A percentile compares a stretch with the other conserved stretches of the same genome.
These are phyloP conservation scores for Cladosporium sp. DNA, from an alignment of 2,329 filamentous ascomycete genomes.

Conservation along the genomic window DNA sequence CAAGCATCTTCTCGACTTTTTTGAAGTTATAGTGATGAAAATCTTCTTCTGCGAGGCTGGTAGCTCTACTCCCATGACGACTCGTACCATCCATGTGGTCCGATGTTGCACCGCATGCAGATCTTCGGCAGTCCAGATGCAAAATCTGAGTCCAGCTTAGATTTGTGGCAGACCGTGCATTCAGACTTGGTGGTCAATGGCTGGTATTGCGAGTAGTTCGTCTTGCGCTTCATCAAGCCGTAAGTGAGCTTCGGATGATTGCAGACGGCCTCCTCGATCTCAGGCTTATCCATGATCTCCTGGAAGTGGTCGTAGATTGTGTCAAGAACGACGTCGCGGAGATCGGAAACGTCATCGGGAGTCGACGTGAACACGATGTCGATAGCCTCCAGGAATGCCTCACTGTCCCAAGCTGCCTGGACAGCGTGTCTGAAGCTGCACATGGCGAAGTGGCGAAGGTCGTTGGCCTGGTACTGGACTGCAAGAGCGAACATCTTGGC, in stretches of 20 bases:
- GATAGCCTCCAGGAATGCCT: constrained; percentile 43
- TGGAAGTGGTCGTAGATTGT: not conserved
- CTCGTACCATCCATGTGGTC: too few species aligned
- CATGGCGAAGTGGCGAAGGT: constrained; percentile 42
- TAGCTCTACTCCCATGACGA: not conserved
- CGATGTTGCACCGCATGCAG: not conserved
- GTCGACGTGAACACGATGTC: constrained; percentile 46
- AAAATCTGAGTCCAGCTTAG: not conserved
- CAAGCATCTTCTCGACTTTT: not conserved
- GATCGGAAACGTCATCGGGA: constrained; percentile 44
- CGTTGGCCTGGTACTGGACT: constrained; percentile 45
- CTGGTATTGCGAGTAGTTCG: too few species aligned
- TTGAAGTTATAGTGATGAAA: not conserved
- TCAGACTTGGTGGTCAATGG: not conserved
- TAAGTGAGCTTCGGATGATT: not conserved
- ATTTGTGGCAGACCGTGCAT: not conserved
- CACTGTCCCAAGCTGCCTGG: constrained; percentile 35
- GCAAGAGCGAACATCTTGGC: constrained; percentile 49
- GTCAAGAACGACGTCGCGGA: constrained; percentile 35
- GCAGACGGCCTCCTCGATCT: not conserved
- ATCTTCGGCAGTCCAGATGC: not conserved
- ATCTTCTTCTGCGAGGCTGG: not conserved
- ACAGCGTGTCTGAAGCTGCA: constrained; percentile 42
- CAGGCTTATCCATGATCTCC: not conserved
- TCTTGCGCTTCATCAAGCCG: not conserved